Evolutionary conservation across 116 monocot species (phyloP).

Genomic region (Zostera marina): DNA sequence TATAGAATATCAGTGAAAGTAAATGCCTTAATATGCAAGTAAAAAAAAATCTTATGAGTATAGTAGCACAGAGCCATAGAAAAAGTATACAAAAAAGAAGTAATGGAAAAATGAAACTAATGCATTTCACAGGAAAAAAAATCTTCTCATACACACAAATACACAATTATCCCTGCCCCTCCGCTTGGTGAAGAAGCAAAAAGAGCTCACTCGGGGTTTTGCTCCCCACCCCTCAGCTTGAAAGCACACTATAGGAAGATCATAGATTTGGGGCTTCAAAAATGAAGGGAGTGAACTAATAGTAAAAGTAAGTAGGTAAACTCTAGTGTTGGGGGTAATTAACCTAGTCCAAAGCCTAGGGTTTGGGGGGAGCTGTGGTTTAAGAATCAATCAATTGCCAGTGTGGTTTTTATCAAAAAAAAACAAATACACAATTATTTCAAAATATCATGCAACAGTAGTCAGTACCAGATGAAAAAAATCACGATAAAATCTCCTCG

Average conservation of each 20-base stretch:
- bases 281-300: too few species aligned
- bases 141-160: neutral
- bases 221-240: too few species aligned
- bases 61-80: neutral
- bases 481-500: slow-evolving; percentile 2
- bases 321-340: too few species aligned
- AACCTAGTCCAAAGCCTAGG: too few species aligned
- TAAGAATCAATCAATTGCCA: too few species aligned
- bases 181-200: too few species aligned
- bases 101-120: neutral
- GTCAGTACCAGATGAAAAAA: neutral
- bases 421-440: neutral
- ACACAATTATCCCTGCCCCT: neutral
- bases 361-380: too few species aligned
- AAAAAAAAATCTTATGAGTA: neutral
- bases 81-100: neutral
- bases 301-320: too few species aligned
- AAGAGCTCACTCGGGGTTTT: too few species aligned
- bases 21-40: neutral
- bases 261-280: too few species aligned
- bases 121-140: neutral
- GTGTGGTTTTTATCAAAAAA: too few species aligned
- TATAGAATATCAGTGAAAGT: neutral
- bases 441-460: neutral
- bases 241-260: too few species aligned